Evolutionary conservation across 805 yeast species (phyloP), one percentile per base, ranked within the genome.

Genomic region (Wickerhamiella sorbophila): DNA sequence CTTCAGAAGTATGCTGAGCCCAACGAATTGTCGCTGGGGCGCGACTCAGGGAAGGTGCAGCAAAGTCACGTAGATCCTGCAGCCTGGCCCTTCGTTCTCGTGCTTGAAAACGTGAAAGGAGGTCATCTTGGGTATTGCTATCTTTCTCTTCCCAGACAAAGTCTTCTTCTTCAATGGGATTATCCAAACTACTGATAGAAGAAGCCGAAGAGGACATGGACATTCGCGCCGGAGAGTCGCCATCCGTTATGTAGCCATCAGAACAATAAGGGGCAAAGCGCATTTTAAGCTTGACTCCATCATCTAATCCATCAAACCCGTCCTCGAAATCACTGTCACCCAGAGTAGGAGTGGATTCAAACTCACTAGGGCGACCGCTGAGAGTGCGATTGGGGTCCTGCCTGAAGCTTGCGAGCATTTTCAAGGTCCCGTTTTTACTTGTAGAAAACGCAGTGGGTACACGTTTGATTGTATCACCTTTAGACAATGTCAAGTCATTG

Each of bases 131-230:
- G 19, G 22, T n/a, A 5, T 32, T 31, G 20, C 19, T 33, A 2
- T 22, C 39, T 5, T 44, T 48, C 16, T 46, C 45, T 12, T 43
- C 51, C 21, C 43, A 34, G 4, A 39, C 50, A 21, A 49, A 39
- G 24, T 47, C 53, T 9, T 46, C 51, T 36, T 48, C 51, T 19
- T 36, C 53, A 42, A 49, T 44, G 2, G 51, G 48, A 12, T 51
- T 43, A 2, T 41, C 33, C 5, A 42, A 21, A 19, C 52, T 49
- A 33, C 44, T 37, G 9, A 40, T 31, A 4, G 48, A 44, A 8
- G 49, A 40, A 3, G 40, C 36, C 1, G 50, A 44, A 2, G 46
- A 41, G 15, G 43, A 39, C 38, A 45, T 36, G 4, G 52, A 45
- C 14, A 48, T 44, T 4, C 52, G 45, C 14, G 49, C 48, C 3